Conservation (phyloP, 441 rosid species). For the Bocquillonia castaneifolia region DNA sequence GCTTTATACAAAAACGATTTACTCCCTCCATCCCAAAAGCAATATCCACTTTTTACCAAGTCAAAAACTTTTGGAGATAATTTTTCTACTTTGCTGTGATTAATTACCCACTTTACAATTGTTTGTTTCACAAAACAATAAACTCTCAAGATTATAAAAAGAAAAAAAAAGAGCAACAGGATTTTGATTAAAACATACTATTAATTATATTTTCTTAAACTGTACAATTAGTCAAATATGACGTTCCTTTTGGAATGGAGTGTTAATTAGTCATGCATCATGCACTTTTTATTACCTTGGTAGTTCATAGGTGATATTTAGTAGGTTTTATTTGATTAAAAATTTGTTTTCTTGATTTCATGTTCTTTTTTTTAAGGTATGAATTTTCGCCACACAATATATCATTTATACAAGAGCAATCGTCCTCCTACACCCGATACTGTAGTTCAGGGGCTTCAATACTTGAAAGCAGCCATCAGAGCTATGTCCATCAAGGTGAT, state of each 20-base stretch:
- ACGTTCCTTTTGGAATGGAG: too few relatives aligned
- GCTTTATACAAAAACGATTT: background rate
- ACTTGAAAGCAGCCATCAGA: slow-evolving; percentile 89
- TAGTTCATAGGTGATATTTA: background rate
- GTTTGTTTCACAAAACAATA: too few relatives aligned
- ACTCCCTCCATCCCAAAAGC: too few relatives aligned
- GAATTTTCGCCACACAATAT: slow-evolving; percentile 89
- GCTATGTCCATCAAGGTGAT: slow-evolving; percentile 92
- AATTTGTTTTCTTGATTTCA: slow-evolving; percentile 12
- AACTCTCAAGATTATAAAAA: too few relatives aligned
- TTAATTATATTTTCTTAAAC: too few relatives aligned
- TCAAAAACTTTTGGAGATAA: too few relatives aligned
- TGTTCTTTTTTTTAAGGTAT: slow-evolving; percentile 42
- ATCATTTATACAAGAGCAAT: slow-evolving; percentile 84
- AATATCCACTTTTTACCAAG: too few relatives aligned
- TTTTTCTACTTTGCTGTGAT: too few relatives aligned
- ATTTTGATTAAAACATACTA: too few relatives aligned
- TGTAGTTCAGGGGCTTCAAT: slow-evolving; percentile 88
- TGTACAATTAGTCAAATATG: too few relatives aligned
- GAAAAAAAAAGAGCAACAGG: too few relatives aligned
- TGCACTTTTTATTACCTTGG: background rate
- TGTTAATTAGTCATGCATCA: background rate
- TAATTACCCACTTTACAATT: too few relatives aligned
- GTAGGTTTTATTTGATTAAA: background rate
- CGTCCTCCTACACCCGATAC: slow-evolving; percentile 98